These are phyloP conservation scores for Suillus cothurnatus DNA, from an alignment of 768 basidiomycete genomes.

Conservation along the genomic window DNA sequence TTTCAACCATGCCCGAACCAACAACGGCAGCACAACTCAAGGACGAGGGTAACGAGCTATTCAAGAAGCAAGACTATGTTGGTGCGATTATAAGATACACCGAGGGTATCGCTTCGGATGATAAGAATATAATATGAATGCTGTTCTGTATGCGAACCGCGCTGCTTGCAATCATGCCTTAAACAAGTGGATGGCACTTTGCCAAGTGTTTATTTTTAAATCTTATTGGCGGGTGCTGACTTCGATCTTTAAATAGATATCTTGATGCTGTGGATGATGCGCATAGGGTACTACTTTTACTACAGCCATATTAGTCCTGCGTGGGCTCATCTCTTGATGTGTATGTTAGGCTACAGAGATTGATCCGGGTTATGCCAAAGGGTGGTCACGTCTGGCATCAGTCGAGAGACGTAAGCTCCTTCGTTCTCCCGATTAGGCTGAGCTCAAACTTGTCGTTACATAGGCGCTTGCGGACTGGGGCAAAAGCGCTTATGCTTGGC, in stretches of 20 bases:
- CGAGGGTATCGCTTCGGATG: slow-evolving; percentile 42
- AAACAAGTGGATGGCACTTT: slow-evolving; percentile 31
- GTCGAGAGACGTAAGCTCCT: slow-evolving; percentile 29
- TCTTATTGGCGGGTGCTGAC: neutral
- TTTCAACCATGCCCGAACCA: slow-evolving; percentile 1
- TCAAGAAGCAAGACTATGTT: slow-evolving; percentile 34
- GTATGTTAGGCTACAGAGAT: slow-evolving; percentile 37
- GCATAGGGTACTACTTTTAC: neutral
- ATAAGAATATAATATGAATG: slow-evolving; percentile 40
- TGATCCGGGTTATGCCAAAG: slow-evolving; percentile 45
- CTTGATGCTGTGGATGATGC: slow-evolving; percentile 12
- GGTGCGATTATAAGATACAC: slow-evolving; percentile 43
- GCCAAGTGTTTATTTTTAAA: neutral
- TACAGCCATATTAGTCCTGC: neutral
- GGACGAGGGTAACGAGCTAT: slow-evolving; percentile 43
- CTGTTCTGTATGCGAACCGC: slow-evolving; percentile 47
- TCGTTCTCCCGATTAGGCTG: neutral
- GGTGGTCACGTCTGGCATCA: slow-evolving; percentile 42
- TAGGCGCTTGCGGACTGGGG: slow-evolving; percentile 16
- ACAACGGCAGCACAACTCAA: slow-evolving; percentile 33
- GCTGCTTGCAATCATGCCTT: slow-evolving; percentile 42
- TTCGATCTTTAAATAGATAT: slow-evolving; percentile 4
- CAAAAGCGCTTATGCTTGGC: slow-evolving; percentile 16
- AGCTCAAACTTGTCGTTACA: neutral
- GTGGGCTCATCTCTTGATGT: neutral